Base-by-base conservation (phyloP, 2,329 filamentous ascomycete genomes). In the Coniochaeta prunicola region DNA sequence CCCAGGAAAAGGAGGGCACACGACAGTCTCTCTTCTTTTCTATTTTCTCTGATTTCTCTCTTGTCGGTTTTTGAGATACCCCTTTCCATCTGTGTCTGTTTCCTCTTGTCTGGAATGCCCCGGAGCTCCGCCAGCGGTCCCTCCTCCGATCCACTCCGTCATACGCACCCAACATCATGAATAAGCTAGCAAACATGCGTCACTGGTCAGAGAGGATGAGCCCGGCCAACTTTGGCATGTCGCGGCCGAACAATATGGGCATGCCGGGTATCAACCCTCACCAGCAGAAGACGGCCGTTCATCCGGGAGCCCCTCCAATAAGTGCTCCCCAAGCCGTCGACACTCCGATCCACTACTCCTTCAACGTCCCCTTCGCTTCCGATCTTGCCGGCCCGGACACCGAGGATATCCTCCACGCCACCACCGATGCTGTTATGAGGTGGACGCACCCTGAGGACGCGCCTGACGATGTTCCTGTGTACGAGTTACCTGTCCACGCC, bases 351-450 rank as follows among this genome's bases (percentile, higher is more conserved):
- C 91, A 96, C 74, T 88, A 96, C 73, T 93, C 91, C 64, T 97
- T 99, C 86, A 97, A 97, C 72, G 89, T 99, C 55, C 94, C 94
- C 61, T 97, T 97, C 76, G 88, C 92, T 66, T 96, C 91, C 64
- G 93, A 93, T 68, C 86, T 99, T 62, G 85, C 90, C 63, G 94
- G 94, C 34, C 94, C 94, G 63, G 92, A 97, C 69, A 89, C 89
- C 65, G 92, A 97, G 74, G 92, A 97, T 74, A 91, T 99, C 68
- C 84, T 97, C 61, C 93, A 97, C 76, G 92, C 93, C 63, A 96
- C 90, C 63, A 85, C 87, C 59, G 90, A 91, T 66, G 92, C 93
- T 61, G 87, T 96, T 64, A 84, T 93, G 65, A 87, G 91, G 72
- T 99, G 94, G 94, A 94, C 91, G 56, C 93, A 96, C 74, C 89